phyloP scores from a whole-genome alignment of 345 rosid genomes.

The Camelina laxa region DNA sequence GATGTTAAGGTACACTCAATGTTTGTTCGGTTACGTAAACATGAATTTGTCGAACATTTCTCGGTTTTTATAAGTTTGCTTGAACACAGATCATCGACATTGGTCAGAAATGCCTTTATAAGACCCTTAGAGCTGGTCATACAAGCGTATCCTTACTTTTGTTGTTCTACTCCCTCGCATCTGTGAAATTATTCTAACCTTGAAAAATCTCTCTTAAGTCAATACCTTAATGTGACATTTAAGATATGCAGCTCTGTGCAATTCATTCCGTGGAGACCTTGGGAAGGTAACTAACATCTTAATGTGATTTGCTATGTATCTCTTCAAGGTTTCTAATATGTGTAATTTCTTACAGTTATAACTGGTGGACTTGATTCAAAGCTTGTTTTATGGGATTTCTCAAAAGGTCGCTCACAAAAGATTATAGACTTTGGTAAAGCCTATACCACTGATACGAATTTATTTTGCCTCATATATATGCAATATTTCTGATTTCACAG shows the following conservation, averaged over 20 bases:
- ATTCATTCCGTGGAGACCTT: slow-evolving; percentile 92
- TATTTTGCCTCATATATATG: neutral
- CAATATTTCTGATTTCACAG: neutral
- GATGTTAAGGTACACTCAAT: slow-evolving; percentile 68
- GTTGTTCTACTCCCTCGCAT: neutral
- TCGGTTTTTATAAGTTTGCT: slow-evolving; percentile 17
- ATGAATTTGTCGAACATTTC: neutral
- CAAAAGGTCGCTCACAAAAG: slow-evolving; percentile 74
- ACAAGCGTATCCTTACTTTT: slow-evolving; percentile 73
- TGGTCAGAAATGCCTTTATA: slow-evolving; percentile 68
- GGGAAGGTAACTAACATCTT: slow-evolving; percentile 69
- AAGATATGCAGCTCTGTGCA: slow-evolving; percentile 93
- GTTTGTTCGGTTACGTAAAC: neutral
- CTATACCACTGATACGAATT: neutral
- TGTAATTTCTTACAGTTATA: slow-evolving; percentile 54
- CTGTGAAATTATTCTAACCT: neutral
- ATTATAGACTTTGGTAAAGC: slow-evolving; percentile 72
- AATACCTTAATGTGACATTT: slow-evolving; percentile 44
- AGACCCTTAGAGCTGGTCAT: slow-evolving; percentile 88
- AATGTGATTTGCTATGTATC: neutral
- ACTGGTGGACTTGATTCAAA: slow-evolving; percentile 94
- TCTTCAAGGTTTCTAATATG: neutral
- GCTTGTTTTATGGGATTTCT: slow-evolving; percentile 93
- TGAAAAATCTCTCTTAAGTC: neutral
- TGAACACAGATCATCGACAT: slow-evolving; percentile 74